These are phyloP conservation scores for Podaxis sp. DNA, from an alignment of 768 basidiomycete genomes.

Conservation along the genomic window DNA sequence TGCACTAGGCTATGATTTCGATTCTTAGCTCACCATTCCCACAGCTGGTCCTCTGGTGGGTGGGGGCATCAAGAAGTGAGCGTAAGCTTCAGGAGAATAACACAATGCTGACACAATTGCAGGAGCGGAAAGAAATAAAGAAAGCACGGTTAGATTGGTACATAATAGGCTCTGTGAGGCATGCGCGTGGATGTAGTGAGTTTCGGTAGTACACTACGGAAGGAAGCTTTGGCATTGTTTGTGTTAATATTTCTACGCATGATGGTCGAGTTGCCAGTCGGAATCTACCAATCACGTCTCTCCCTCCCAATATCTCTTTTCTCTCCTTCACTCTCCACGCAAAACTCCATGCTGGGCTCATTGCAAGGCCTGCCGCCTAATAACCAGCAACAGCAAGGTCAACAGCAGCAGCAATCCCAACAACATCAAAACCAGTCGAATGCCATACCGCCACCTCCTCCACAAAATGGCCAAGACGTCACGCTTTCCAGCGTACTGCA, in stretches of 20 bases:
- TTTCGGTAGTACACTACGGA: slow-evolving; percentile 16
- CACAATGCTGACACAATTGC: neutral
- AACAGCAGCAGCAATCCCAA: slow-evolving; percentile 56
- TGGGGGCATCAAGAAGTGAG: slow-evolving; percentile 86
- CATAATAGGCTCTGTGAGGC: neutral
- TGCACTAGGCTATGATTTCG: slow-evolving; percentile 18
- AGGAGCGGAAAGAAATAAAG: slow-evolving; percentile 74
- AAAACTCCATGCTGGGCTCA: slow-evolving; percentile 67
- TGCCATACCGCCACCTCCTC: slow-evolving; percentile 69
- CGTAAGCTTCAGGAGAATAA: slow-evolving; percentile 10
- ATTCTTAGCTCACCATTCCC: slow-evolving; percentile 11
- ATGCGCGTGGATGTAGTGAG: slow-evolving; percentile 6
- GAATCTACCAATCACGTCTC: slow-evolving; percentile 23
- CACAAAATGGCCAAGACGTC: slow-evolving; percentile 88
- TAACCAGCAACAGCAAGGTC: slow-evolving; percentile 59
- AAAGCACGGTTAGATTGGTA: neutral
- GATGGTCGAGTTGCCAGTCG: slow-evolving; percentile 18
- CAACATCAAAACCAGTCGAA: slow-evolving; percentile 50
- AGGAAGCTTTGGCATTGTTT: slow-evolving; percentile 40
- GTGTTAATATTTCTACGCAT: slow-evolving; percentile 24
- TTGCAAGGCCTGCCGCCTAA: slow-evolving; percentile 61
- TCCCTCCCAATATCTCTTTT: slow-evolving; percentile 19
- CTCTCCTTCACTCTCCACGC: slow-evolving; percentile 14
- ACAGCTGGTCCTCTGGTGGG: slow-evolving; percentile 68
- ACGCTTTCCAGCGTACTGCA: slow-evolving; percentile 94